Evolutionary conservation across 768 basidiomycete species (phyloP).

Genomic region (Termitomyces sp.): DNA sequence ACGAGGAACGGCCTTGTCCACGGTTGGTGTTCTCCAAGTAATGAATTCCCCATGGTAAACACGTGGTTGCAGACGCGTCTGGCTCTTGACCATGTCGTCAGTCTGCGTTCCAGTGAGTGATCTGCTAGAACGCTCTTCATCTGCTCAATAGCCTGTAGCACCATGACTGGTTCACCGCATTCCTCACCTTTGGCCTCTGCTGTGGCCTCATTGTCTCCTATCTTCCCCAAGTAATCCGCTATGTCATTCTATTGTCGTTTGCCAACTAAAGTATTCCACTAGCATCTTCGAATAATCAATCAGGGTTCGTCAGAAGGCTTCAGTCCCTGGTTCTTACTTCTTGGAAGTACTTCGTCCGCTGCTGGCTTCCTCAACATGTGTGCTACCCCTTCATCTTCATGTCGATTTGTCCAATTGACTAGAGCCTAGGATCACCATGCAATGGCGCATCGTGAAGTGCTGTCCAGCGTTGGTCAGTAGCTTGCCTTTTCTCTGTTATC

Average conservation of each 20-base stretch:
- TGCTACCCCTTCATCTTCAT: slow-evolving; percentile 14
- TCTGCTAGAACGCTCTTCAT: background rate
- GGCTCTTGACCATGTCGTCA: background rate
- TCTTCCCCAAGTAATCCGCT: slow-evolving; percentile 61
- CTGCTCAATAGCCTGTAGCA: slow-evolving; percentile 33
- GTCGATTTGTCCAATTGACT: slow-evolving; percentile 7
- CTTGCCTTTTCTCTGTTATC: background rate
- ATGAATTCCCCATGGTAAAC: background rate
- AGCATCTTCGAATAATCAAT: slow-evolving; percentile 80
- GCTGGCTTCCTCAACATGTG: slow-evolving; percentile 85
- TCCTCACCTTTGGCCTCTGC: slow-evolving; percentile 60
- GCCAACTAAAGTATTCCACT: background rate
- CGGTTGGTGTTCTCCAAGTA: too few species aligned
- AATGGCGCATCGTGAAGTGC: slow-evolving; percentile 78
- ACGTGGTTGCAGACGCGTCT: background rate
- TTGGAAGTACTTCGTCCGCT: slow-evolving; percentile 82
- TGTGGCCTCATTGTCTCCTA: slow-evolving; percentile 79
- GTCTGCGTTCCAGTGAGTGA: background rate
- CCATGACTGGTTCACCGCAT: slow-evolving; percentile 67
- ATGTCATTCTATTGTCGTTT: slow-evolving; percentile 15
- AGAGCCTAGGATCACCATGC: slow-evolving; percentile 64
- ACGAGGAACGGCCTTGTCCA: too few species aligned
- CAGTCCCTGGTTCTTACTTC: slow-evolving; percentile 85
- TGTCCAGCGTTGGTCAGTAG: slow-evolving; percentile 69
- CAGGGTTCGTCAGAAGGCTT: slow-evolving; percentile 82